A percentile compares a stretch with the other conserved stretches of the same genome.
Conservation (phyloP, 441 rosid genomes). For the Erodium moschatum region DNA sequence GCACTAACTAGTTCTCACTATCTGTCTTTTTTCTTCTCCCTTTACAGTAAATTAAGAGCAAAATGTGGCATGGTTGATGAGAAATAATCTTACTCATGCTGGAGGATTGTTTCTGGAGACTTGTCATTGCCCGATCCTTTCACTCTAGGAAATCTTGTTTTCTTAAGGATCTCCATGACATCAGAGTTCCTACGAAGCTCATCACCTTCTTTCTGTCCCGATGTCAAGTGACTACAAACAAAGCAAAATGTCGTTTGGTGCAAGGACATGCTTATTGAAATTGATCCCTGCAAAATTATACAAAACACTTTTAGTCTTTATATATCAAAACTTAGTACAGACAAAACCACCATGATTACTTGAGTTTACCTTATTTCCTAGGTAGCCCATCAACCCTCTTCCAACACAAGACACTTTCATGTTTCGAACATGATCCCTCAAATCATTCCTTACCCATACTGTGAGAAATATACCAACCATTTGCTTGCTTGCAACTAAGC, state of each 20-base stretch:
- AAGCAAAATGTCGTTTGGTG: constrained; percentile 97
- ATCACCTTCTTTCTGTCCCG: no score
- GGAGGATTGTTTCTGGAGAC: constrained; percentile 82
- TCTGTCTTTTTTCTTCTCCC: no score
- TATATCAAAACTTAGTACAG: background rate
- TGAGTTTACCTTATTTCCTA: constrained; percentile 74
- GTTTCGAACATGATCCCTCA: constrained; percentile 68
- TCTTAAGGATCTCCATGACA: no score
- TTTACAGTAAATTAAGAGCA: no score
- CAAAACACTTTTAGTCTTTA: background rate
- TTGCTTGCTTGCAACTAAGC: constrained; percentile 84
- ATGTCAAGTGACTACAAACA: constrained; percentile 10
- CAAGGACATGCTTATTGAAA: constrained; percentile 96
- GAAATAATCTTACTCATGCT: constrained; percentile 64
- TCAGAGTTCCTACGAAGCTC: no score
- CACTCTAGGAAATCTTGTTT: constrained; percentile 22
- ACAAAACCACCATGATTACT: constrained; percentile 10
- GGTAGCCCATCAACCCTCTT: constrained; percentile 66
- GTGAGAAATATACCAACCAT: constrained; percentile 96
- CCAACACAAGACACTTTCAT: constrained; percentile 52
- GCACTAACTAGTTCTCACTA: no score
- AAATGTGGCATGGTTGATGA: background rate
- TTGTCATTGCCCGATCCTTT: constrained; percentile 46
- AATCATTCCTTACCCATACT: constrained; percentile 79
- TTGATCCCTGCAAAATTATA: constrained; percentile 76